Base-by-base conservation (phyloP, 1,284 basidiomycete genomes). In the Naganishia albida region DNA sequence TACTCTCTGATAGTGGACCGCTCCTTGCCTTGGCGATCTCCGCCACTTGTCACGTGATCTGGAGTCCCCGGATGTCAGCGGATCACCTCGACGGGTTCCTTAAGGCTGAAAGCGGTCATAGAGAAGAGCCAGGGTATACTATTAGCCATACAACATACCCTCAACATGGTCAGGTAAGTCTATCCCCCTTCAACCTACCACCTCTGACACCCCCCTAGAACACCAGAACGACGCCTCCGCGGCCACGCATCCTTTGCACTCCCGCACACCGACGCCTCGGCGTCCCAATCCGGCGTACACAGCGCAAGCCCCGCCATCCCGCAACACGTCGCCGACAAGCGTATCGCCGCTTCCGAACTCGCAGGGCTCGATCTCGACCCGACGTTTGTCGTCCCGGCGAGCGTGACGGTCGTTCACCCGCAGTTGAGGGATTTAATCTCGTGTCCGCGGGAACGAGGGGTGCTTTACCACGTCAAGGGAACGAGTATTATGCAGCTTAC, bases 381-480 rank as follows among this genome's bases (percentile, higher is more conserved):
- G 1, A 62, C 25, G 16, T 62, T 67, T 7, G 66, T 78, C 20
- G 70, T 70, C 30, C 56, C 72, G 8, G 76, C 76, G 0, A 64
- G 67, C 30, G 72, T 78, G 26, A 76, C 75, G 16, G 78, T 77
- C 50, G 72, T 77, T 42, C 78, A 80, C 68, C 77, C 77, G 13
- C 78, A 80, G 64, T 68, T 80, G 2, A 68, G 78, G 8, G 78
- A 80, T 69, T 69, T 80, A 7, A 72, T 80, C 46, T 67, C 77
- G 8, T 68, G 67, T 63, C 64, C 64, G 30, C 48, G 51, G 28
- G 67, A 62, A 23, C 49, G 64, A 44, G 64, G 64, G 15, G 65
- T 53, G 20, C 26, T 68, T 12, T 68, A 68, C 34, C 62, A 68
- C 39, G 67, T 68, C 43, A 54, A 65, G 30, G 63, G 55, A 15